Percentiles rank a stretch among this genome's conserved stretches.
phyloP scores from a whole-genome alignment of 2,329 filamentous ascomycete genomes.

The Cercospora janseana region DNA sequence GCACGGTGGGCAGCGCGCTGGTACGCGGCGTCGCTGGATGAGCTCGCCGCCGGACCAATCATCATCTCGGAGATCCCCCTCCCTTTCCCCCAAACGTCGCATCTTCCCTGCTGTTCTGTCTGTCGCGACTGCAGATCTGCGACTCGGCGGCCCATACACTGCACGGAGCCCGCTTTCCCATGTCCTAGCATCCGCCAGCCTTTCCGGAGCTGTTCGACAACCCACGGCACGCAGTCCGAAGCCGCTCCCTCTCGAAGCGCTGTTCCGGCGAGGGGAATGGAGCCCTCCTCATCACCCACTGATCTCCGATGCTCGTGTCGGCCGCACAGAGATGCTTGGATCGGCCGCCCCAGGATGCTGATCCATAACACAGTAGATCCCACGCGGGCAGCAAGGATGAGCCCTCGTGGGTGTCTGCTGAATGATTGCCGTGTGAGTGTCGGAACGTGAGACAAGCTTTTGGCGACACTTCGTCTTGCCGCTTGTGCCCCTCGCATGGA shows the following conservation, averaged over 20 bases:
- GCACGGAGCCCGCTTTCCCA: not conserved
- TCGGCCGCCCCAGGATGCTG: too few relatives aligned
- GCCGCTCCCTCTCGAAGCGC: not conserved
- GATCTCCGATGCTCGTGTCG: too few relatives aligned
- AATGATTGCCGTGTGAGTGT: too few relatives aligned
- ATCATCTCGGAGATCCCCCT: conserved; percentile 7
- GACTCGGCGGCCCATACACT: not conserved
- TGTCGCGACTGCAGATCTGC: not conserved
- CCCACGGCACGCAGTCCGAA: not conserved
- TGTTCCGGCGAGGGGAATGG: too few relatives aligned
- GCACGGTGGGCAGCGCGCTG: not conserved
- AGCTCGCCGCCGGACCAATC: too few relatives aligned
- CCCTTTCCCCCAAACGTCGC: conserved; percentile 2
- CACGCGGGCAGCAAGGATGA: too few relatives aligned
- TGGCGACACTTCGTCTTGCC: not conserved
- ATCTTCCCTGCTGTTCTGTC: not conserved
- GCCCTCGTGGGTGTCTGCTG: too few relatives aligned
- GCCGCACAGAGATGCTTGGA: too few relatives aligned
- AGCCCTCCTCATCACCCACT: too few relatives aligned
- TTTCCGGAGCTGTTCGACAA: not conserved
- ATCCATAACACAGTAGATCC: too few relatives aligned
- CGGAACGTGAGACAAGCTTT: conserved; percentile 12
- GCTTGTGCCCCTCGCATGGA: not conserved
- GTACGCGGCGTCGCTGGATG: too few relatives aligned
- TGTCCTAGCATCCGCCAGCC: not conserved